Evolutionary conservation across 345 rosid species (phyloP).

Genomic region (Citrus unshiu): DNA sequence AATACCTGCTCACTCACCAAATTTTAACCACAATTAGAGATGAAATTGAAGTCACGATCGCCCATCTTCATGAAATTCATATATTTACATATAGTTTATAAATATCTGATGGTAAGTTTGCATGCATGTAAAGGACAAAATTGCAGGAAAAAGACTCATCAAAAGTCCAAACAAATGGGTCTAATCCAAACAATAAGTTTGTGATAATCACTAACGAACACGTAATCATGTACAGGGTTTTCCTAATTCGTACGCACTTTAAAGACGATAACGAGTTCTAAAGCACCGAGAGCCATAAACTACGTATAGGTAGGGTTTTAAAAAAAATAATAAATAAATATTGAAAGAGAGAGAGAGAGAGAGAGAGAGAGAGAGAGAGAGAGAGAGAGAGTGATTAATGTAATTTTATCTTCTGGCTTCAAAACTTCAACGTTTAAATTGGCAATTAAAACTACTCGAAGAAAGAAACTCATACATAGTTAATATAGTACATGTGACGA

Average conservation of each 20-base stretch:
- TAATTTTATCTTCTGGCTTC: background rate
- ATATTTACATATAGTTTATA: too few species aligned
- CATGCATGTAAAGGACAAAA: background rate
- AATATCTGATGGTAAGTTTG: background rate
- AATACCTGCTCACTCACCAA: background rate
- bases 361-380: too few species aligned
- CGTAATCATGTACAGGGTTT: background rate
- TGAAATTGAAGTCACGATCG: slow-evolving; percentile 18
- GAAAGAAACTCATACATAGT: background rate
- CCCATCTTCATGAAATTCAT: too few species aligned
- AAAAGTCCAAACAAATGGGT: background rate
- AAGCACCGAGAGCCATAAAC: background rate
- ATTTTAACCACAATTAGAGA: background rate
- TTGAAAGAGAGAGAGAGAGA: too few species aligned
- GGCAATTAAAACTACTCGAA: background rate
- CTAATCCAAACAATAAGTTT: background rate
- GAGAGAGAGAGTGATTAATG: background rate
- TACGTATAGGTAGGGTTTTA: background rate
- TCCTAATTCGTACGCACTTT: background rate
- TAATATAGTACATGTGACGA: background rate
- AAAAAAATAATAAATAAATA: background rate
- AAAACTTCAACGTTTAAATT: background rate
- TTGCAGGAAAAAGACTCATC: background rate
- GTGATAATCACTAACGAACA: background rate
- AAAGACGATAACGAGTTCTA: background rate